A percentile compares a stretch with the other conserved stretches of the same genome.
These are phyloP conservation scores for Colletotrichum liaoningense DNA, from an alignment of 2,329 filamentous ascomycete species.

Conservation along the genomic window DNA sequence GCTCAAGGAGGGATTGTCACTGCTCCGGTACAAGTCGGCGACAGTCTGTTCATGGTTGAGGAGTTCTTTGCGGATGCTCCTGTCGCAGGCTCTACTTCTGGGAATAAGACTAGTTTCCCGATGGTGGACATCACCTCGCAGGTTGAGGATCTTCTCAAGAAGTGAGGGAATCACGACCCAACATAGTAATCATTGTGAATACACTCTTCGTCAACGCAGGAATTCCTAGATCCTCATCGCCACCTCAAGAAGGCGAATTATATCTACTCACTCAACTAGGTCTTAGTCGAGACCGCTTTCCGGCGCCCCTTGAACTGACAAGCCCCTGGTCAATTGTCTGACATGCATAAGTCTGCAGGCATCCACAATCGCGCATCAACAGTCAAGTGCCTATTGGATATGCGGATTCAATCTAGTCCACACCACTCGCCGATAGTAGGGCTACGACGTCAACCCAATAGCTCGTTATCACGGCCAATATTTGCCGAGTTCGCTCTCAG, in stretches of 20 bases:
- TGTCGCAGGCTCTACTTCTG: constrained; percentile 17
- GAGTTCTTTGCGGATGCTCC: constrained; percentile 27
- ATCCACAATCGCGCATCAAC: neutral
- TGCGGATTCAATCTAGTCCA: neutral
- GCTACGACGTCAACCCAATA: neutral
- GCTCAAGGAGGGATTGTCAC: constrained; percentile 25
- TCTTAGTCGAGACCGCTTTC: neutral
- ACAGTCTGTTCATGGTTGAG: constrained; percentile 26
- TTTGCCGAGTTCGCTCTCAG: neutral
- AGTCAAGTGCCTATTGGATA: neutral
- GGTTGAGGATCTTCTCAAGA: constrained; percentile 8
- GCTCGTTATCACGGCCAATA: neutral
- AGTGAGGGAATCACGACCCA: neutral
- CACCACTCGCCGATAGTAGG: neutral
- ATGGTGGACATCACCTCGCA: constrained; percentile 30
- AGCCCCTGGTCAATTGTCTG: neutral
- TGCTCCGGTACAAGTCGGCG: constrained; percentile 31
- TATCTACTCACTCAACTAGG: neutral
- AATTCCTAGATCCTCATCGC: neutral
- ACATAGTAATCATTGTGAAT: neutral
- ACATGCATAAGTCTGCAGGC: neutral
- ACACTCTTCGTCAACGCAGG: neutral
- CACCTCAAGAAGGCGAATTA: neutral
- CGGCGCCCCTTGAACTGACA: neutral
- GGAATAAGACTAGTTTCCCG: constrained; percentile 26